A percentile compares a stretch with the other conserved stretches of the same genome.
phyloP scores from a whole-genome alignment of 1,284 basidiomycete species.

The Microbotryum lychnidis-dioicae region DNA sequence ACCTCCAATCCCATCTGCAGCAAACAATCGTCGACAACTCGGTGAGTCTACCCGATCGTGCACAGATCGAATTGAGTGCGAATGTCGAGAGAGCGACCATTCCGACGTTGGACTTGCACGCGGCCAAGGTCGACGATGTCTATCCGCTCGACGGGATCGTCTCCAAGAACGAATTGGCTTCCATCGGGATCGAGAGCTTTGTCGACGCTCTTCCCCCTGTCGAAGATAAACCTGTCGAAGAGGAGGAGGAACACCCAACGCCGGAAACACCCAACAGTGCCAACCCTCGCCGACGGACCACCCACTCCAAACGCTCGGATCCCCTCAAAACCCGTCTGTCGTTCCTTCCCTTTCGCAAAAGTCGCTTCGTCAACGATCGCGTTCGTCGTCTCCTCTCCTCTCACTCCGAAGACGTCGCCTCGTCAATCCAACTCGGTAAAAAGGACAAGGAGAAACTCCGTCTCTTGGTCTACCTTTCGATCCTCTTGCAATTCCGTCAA shows the following conservation, averaged over 20 bases:
- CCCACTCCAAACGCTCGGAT: constrained; percentile 45
- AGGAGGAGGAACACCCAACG: too few relatives aligned
- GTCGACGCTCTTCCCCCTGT: background rate
- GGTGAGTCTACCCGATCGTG: constrained; percentile 58
- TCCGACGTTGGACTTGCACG: constrained; percentile 59
- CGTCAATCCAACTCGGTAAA: constrained; percentile 2
- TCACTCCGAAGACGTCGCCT: too few relatives aligned
- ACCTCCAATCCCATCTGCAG: constrained; percentile 67
- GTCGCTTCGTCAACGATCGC: too few relatives aligned
- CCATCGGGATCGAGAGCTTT: constrained; percentile 45
- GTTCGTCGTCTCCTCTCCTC: too few relatives aligned
- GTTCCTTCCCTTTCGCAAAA: constrained; percentile 51
- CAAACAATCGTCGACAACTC: constrained; percentile 67
- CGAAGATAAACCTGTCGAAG: too few relatives aligned
- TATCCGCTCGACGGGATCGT: constrained; percentile 70
- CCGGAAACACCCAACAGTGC: too few relatives aligned
- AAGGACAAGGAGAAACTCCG: constrained; percentile 11
- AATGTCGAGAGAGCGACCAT: constrained; percentile 58
- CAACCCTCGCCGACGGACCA: too few relatives aligned
- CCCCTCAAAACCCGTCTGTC: constrained; percentile 49
- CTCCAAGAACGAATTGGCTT: constrained; percentile 54
- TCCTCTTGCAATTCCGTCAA: constrained; percentile 61
- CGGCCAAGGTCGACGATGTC: constrained; percentile 58
- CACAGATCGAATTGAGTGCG: constrained; percentile 55
- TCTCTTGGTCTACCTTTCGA: constrained; percentile 57